These are phyloP conservation scores for Colletotrichum karsti DNA, from an alignment of 2,329 filamentous ascomycete genomes.

Conservation along the genomic window DNA sequence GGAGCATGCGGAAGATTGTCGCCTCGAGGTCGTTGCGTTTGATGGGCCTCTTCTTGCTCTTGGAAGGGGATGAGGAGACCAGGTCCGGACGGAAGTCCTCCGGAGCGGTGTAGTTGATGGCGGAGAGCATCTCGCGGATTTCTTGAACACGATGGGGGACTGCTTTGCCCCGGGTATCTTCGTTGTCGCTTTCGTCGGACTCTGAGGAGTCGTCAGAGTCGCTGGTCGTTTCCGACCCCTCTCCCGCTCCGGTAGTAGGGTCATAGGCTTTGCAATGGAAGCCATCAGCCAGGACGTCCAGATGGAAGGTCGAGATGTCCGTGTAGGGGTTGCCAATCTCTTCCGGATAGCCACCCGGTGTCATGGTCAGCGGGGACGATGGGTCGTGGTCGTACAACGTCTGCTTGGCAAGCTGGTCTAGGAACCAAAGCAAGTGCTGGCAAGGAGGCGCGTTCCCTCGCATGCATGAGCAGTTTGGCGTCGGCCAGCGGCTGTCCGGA, in stretches of 20 bases:
- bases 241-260: slow-evolving; percentile 24
- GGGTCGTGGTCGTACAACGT: slow-evolving; percentile 50
- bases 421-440: slow-evolving; percentile 62
- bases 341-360: slow-evolving; percentile 49
- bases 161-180: slow-evolving; percentile 29
- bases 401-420: slow-evolving; percentile 61
- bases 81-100: slow-evolving; percentile 58
- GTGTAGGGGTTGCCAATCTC: slow-evolving; percentile 59
- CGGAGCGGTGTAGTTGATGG: slow-evolving; percentile 39
- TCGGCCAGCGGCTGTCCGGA: slow-evolving; percentile 46
- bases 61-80: slow-evolving; percentile 39
- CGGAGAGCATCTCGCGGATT: slow-evolving; percentile 59
- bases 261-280: slow-evolving; percentile 57
- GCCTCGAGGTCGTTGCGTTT: slow-evolving; percentile 56
- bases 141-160: slow-evolving; percentile 53
- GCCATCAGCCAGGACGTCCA: slow-evolving; percentile 59
- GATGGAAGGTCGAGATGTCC: slow-evolving; percentile 57
- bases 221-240: slow-evolving; percentile 31
- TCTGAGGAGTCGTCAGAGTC: slow-evolving; percentile 36
- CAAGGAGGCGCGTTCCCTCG: slow-evolving; percentile 47
- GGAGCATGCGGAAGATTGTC: slow-evolving; percentile 61
- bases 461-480: slow-evolving; percentile 57
- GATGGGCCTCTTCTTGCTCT: slow-evolving; percentile 41
- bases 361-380: slow-evolving; percentile 50
- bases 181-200: slow-evolving; percentile 36